Evolutionary conservation across 2,329 filamentous ascomycete species (phyloP).

Genomic region (Aspergillus quadrilineatus): DNA sequence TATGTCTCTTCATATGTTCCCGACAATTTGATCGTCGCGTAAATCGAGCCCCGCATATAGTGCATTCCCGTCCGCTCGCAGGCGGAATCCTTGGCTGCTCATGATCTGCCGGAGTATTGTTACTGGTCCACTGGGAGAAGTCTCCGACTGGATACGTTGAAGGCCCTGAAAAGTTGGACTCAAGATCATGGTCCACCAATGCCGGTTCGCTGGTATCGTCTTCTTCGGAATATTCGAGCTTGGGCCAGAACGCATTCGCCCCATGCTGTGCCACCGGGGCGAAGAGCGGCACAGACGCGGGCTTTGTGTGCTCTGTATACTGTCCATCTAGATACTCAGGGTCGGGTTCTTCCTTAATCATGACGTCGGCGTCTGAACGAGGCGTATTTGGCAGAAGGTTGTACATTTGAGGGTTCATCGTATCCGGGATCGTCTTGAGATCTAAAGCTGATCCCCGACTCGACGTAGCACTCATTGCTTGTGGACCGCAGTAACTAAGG

Average conservation of each 20-base stretch:
- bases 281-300: background rate
- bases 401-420: slow-evolving; percentile 19
- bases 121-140: slow-evolving; percentile 15
- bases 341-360: slow-evolving; percentile 16
- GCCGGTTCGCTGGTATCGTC: background rate
- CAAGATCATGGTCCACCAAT: slow-evolving; percentile 1
- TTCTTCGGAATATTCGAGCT: background rate
- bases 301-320: slow-evolving; percentile 6
- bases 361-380: slow-evolving; percentile 19
- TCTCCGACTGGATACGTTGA: slow-evolving; percentile 8
- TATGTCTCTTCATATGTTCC: slow-evolving; percentile 81
- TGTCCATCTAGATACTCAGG: slow-evolving; percentile 20
- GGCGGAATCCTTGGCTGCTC: slow-evolving; percentile 24
- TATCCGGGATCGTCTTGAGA: slow-evolving; percentile 10
- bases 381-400: slow-evolving; percentile 29
- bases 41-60: slow-evolving; percentile 74
- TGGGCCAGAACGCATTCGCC: background rate
- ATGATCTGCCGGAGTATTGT: slow-evolving; percentile 1
- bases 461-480: slow-evolving; percentile 24
- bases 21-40: slow-evolving; percentile 84
- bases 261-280: slow-evolving; percentile 10
- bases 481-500: slow-evolving; percentile 26
- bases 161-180: slow-evolving; percentile 1
- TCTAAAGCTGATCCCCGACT: slow-evolving; percentile 27
- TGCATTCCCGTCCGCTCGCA: slow-evolving; percentile 69